These are phyloP conservation scores for Podila minutissima DNA, from an alignment of 192 early-diverging fungal genomes.

Conservation along the genomic window DNA sequence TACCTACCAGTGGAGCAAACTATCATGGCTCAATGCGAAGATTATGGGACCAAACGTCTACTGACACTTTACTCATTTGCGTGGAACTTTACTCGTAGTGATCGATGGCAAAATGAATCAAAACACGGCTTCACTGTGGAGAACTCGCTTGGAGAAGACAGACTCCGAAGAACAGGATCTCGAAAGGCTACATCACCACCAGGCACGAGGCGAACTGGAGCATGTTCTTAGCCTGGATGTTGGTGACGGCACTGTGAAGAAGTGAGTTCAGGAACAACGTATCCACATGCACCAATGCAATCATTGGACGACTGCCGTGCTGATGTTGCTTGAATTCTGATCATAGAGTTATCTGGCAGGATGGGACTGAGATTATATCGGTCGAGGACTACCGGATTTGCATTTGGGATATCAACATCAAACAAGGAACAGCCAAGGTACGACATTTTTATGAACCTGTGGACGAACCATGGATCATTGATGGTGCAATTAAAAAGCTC, in stretches of 20 bases:
- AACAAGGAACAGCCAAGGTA: constrained; percentile 54
- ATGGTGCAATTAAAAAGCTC: neutral
- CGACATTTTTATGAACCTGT: neutral
- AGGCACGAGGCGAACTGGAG: constrained; percentile 35
- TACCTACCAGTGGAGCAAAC: constrained; percentile 9
- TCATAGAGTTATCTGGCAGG: constrained; percentile 42
- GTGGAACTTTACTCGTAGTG: neutral
- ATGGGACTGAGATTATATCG: constrained; percentile 30
- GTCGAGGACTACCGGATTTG: constrained; percentile 55
- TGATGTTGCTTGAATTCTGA: neutral
- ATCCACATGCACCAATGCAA: neutral
- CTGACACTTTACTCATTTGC: no score
- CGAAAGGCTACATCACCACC: constrained; percentile 34
- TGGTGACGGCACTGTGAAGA: constrained; percentile 40
- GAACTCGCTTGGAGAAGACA: constrained; percentile 20
- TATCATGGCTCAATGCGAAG: neutral
- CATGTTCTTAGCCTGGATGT: constrained; percentile 42
- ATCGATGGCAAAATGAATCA: constrained; percentile 31
- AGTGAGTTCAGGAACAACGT: constrained; percentile 9
- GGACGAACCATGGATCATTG: neutral
- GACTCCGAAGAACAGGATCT: constrained; percentile 21
- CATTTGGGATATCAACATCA: constrained; percentile 59
- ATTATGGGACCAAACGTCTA: no score
- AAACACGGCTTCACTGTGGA: constrained; percentile 48
- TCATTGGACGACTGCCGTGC: neutral